Evolutionary conservation across 768 basidiomycete genomes (phyloP).

Genomic region (Leccinellum rugosiceps): DNA sequence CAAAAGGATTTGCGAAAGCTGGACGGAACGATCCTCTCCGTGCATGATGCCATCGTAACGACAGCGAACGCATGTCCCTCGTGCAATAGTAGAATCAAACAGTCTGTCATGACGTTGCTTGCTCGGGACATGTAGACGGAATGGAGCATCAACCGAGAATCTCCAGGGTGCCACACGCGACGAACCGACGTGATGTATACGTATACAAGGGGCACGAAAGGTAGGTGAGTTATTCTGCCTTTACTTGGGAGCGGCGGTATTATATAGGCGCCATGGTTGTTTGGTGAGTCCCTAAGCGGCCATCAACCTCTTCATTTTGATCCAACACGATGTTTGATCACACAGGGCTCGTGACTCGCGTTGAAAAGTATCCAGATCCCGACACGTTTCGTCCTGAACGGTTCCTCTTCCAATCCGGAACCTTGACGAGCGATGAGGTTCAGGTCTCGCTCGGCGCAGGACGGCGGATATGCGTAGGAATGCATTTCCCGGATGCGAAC

Average conservation of each 20-base stretch:
- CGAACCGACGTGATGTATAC: constrained; percentile 11
- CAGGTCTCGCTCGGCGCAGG: not conserved
- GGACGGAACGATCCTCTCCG: not conserved
- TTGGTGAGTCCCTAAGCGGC: not conserved
- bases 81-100: too few species aligned
- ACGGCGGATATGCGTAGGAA: constrained; percentile 3
- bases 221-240: not conserved
- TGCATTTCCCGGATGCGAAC: not conserved
- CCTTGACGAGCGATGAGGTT: not conserved
- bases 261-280: not conserved
- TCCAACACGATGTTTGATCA: too few species aligned
- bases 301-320: not conserved
- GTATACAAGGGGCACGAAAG: constrained; percentile 22
- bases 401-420: constrained; percentile 1
- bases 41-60: too few species aligned
- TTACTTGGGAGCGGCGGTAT: not conserved
- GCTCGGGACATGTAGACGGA: not conserved
- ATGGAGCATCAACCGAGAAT: not conserved
- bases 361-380: constrained; percentile 1
- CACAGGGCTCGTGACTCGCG: constrained; percentile 2
- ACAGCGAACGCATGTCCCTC: too few species aligned
- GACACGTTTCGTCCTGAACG: constrained; percentile 1
- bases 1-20: too few species aligned
- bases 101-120: not conserved
- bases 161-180: constrained; percentile 9